These are phyloP conservation scores for Carpinus viminea DNA, from an alignment of 306 rosid genomes.

Conservation along the genomic window DNA sequence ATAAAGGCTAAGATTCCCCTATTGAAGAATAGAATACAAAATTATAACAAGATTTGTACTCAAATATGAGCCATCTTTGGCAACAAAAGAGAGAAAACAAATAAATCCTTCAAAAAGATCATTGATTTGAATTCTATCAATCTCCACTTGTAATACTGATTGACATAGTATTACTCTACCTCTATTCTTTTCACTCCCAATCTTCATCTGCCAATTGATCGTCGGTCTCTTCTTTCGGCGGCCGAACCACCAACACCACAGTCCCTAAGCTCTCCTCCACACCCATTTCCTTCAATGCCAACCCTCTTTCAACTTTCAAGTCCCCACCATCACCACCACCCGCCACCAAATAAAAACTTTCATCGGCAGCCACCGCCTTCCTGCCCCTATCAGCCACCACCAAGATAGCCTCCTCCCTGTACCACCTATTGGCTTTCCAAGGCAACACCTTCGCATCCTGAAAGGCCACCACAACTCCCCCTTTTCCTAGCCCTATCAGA, in stretches of 20 bases:
- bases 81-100: background rate
- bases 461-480: slow-evolving; percentile 73
- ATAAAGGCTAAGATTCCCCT: slow-evolving; percentile 16
- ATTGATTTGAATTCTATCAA: slow-evolving; percentile 9
- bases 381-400: slow-evolving; percentile 67
- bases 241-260: slow-evolving; percentile 80
- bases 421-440: slow-evolving; percentile 78
- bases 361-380: slow-evolving; percentile 52
- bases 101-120: background rate
- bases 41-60: slow-evolving; percentile 27
- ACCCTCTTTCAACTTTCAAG: slow-evolving; percentile 78
- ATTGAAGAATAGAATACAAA: slow-evolving; percentile 19
- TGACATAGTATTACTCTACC: background rate
- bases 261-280: slow-evolving; percentile 62
- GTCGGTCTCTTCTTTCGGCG: slow-evolving; percentile 56
- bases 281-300: slow-evolving; percentile 47
- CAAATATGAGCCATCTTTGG: slow-evolving; percentile 10
- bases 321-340: slow-evolving; percentile 30
- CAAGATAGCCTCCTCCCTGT: slow-evolving; percentile 78
- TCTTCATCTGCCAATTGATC: slow-evolving; percentile 71
- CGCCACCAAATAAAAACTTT: slow-evolving; percentile 63
- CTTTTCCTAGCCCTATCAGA: slow-evolving; percentile 42
- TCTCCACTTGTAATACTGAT: slow-evolving; percentile 24
- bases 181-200: slow-evolving; percentile 60
- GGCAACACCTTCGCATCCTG: slow-evolving; percentile 76